Conservation (phyloP, 1,284 basidiomycete species). For the Ceratobasidium sp. region DNA sequence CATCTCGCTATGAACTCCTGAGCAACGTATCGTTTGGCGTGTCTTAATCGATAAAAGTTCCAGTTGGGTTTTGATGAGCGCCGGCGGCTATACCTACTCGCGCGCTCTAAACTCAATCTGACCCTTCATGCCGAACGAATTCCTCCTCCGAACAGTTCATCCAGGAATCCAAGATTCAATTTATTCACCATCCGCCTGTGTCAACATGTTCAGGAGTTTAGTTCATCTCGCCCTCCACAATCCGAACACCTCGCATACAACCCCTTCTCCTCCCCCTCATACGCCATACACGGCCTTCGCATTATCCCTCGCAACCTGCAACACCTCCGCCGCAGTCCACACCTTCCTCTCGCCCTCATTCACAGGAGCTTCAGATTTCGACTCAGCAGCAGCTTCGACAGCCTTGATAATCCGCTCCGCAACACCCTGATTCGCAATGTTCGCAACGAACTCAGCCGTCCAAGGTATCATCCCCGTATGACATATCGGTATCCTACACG, state of each 20-base stretch:
- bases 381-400: constrained; percentile 2
- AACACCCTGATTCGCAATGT: constrained; percentile 51
- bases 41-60: too few relatives aligned
- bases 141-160: too few relatives aligned
- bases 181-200: not conserved
- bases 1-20: too few relatives aligned
- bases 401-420: constrained; percentile 6
- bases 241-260: too few relatives aligned
- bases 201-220: not conserved
- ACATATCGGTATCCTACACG: constrained; percentile 68
- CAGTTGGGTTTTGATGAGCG: too few relatives aligned
- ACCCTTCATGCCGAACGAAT: too few relatives aligned
- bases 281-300: constrained; percentile 71
- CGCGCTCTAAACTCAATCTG: too few relatives aligned
- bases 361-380: constrained; percentile 44
- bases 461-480: constrained; percentile 85
- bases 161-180: too few relatives aligned
- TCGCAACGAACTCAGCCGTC: constrained; percentile 78
- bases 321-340: constrained; percentile 68
- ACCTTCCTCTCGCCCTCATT: constrained; percentile 49
- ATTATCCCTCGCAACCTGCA: constrained; percentile 72
- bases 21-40: too few relatives aligned
- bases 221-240: too few relatives aligned
- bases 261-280: too few relatives aligned
- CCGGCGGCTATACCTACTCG: too few relatives aligned